Conservation (phyloP, 2,329 filamentous ascomycete species). For the Catunica adiposa region DNA sequence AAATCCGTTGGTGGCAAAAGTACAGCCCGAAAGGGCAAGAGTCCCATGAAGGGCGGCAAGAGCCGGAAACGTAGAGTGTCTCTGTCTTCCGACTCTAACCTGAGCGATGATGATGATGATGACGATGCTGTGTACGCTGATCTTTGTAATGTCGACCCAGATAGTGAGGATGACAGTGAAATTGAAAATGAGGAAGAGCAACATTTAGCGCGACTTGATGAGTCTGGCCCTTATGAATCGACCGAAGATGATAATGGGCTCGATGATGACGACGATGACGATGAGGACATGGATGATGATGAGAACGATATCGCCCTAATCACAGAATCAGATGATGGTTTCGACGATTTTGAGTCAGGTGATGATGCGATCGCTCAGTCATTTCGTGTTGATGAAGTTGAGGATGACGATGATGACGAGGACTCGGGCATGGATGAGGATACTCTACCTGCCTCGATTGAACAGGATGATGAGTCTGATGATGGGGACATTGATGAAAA, state of each 20-base stretch:
- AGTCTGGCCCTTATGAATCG: conserved; percentile 26
- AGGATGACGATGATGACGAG: conserved; percentile 23
- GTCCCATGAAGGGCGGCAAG: neutral
- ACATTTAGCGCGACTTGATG: conserved; percentile 42
- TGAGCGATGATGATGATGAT: conserved; percentile 28
- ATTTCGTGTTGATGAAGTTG: no score
- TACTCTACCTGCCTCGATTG: neutral
- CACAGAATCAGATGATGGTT: conserved; percentile 3
- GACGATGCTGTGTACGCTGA: neutral
- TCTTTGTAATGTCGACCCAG: conserved; percentile 40
- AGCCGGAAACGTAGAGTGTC: conserved; percentile 6
- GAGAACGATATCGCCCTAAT: conserved; percentile 9
- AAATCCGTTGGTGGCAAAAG: conserved; percentile 4
- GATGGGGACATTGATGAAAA: conserved; percentile 12
- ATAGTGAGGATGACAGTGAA: conserved; percentile 62
- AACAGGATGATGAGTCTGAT: conserved; percentile 6
- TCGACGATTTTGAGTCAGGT: neutral
- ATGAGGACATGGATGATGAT: conserved; percentile 19
- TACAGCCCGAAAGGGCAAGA: conserved; percentile 5
- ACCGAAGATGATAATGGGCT: conserved; percentile 25
- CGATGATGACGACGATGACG: conserved; percentile 24
- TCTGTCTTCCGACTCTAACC: conserved; percentile 38
- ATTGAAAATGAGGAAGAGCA: conserved; percentile 64
- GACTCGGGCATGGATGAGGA: conserved; percentile 23
- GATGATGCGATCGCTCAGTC: neutral